A percentile compares a stretch with the other conserved stretches of the same genome.
phyloP scores from a whole-genome alignment of 2,329 filamentous ascomycete species.

The Ceratocystis lukuohia region DNA sequence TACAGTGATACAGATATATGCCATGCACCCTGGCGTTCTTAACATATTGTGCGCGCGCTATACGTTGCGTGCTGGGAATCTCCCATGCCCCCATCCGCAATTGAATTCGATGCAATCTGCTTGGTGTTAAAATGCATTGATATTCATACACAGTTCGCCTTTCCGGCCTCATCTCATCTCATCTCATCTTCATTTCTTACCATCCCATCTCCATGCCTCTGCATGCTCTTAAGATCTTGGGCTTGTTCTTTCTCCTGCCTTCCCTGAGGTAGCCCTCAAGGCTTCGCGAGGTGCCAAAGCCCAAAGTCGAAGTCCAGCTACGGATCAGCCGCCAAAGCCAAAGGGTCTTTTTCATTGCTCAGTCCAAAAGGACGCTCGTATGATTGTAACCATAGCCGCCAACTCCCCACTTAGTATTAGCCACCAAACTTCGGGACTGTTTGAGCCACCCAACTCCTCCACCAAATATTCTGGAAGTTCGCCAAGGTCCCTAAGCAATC shows the following conservation, averaged over 20 bases:
- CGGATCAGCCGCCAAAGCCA: neutral
- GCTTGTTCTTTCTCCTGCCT: neutral
- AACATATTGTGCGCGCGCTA: neutral
- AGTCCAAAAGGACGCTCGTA: neutral
- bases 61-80: no score
- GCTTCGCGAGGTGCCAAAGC: neutral
- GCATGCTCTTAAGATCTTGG: neutral
- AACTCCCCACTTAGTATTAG: no score
- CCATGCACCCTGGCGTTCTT: neutral
- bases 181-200: neutral
- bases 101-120: no score
- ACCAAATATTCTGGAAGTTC: constrained; percentile 1
- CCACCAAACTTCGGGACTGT: neutral
- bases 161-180: neutral
- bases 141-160: neutral
- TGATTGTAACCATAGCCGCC: neutral
- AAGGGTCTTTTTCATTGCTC: neutral
- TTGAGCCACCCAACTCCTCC: neutral
- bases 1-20: neutral
- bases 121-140: neutral
- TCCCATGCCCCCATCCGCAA: no score
- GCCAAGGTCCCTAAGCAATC: neutral
- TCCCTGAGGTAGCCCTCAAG: neutral
- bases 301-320: neutral
- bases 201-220: neutral